Conservation (phyloP, 768 basidiomycete genomes). For the Boletellus sp. region DNA sequence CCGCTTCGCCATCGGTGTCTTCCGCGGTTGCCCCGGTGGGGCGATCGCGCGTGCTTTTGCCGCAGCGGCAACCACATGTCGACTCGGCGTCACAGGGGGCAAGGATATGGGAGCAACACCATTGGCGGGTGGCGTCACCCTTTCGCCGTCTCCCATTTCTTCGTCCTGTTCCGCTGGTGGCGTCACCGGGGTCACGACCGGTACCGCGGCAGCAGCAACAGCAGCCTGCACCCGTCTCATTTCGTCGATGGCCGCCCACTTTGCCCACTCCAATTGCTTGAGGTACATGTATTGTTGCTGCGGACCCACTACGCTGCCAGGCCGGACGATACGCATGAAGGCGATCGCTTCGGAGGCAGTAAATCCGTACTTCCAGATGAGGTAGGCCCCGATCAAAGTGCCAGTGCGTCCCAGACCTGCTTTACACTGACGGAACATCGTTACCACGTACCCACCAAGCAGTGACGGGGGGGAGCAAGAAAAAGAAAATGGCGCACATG, state of each 20-base stretch:
- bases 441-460: constrained; percentile 18
- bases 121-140: constrained; percentile 26
- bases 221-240: constrained; percentile 45
- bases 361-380: constrained; percentile 98
- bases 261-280: constrained; percentile 90
- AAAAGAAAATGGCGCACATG: constrained; percentile 54
- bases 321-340: constrained; percentile 96
- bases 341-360: constrained; percentile 94
- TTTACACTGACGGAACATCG: constrained; percentile 63
- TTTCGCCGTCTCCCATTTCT: constrained; percentile 49
- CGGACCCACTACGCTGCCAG: constrained; percentile 88
- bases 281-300: constrained; percentile 95
- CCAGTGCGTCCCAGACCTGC: constrained; percentile 96
- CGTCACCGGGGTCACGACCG: constrained; percentile 69
- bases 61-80: constrained; percentile 65
- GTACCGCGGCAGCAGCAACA: constrained; percentile 37
- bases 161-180: constrained; percentile 78
- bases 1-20: constrained; percentile 80
- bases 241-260: constrained; percentile 89
- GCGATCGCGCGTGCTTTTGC: constrained; percentile 69
- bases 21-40: constrained; percentile 81
- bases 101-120: constrained; percentile 30
- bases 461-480: constrained; percentile 9
- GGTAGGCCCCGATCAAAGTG: constrained; percentile 94
- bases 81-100: constrained; percentile 79